These are phyloP conservation scores for Solanum lycopersicoides DNA, from an alignment of 257 asterid species.

Conservation along the genomic window DNA sequence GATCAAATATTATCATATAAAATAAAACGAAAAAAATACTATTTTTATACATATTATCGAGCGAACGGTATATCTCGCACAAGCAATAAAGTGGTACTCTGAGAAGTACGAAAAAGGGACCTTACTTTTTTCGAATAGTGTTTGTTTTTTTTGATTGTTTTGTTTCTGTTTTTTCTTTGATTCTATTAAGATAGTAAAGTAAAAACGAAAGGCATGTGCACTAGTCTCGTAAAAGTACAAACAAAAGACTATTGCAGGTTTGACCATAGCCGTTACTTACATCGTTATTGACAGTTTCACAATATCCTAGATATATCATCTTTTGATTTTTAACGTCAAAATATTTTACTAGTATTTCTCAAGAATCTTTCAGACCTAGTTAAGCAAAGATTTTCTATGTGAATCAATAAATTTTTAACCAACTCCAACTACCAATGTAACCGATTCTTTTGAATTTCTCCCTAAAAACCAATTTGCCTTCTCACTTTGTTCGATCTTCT, in stretches of 20 bases:
- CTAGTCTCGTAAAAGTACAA: background rate
- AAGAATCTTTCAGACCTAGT: background rate
- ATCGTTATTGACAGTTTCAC: background rate
- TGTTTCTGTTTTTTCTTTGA: slow-evolving; percentile 15
- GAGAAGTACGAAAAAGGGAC: slow-evolving; percentile 18
- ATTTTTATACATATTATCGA: too few species aligned
- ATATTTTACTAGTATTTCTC: background rate
- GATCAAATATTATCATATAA: too few species aligned
- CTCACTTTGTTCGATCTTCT: background rate
- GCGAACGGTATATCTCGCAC: too few species aligned
- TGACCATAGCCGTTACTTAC: slow-evolving; percentile 12
- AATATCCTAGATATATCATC: background rate
- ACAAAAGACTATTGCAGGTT: background rate
- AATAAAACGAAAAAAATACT: too few species aligned
- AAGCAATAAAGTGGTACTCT: slow-evolving; percentile 11
- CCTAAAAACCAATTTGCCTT: background rate
- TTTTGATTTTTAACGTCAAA: background rate
- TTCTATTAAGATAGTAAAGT: background rate
- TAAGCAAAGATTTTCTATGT: background rate
- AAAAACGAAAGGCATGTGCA: slow-evolving; percentile 5
- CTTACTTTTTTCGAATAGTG: background rate
- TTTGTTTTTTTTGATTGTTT: slow-evolving; percentile 4
- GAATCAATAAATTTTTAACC: background rate
- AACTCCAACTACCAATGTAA: slow-evolving; percentile 1
- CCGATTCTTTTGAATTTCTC: background rate